Evolutionary conservation across 306 rosid genomes (phyloP), one percentile per base, ranked within the genome.

Genomic region (Adenanthera pavonina): DNA sequence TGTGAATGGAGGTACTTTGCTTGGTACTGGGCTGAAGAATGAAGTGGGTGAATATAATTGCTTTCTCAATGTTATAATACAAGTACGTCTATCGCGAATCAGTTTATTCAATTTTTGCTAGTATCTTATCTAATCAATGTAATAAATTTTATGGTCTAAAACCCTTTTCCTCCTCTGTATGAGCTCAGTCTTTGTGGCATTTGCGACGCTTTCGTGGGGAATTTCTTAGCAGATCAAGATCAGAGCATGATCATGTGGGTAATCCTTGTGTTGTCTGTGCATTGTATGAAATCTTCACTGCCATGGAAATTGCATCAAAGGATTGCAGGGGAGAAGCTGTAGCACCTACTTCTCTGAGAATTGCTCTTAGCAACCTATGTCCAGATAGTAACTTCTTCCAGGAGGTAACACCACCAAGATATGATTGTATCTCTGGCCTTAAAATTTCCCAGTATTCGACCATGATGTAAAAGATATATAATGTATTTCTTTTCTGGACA

Each of bases 41-140:
- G 99, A 96, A 91, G 94, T 96, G 84, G 99, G 99, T 74, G 99
- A 96, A 91, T 96, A 94, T 85, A 96, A 94, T 86, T 96, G 99
- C 94, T 96, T 96, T 87, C 91, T 96, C 79, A 96, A 96, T 84
- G 99, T 96, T 81, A 96, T 96, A 66, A 94, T 96, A 83, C 99
- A 96, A 93, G 99, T 90, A 75, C 70, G 73, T 78, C 64, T 14
- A 74, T 53, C 67, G 69, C 75, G 78, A 79, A 41, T 59, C 66
- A 48, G 33, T 71, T 78, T 49, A 71, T 78, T 74, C 35, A 20
- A 19, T 77, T 81, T 82, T 8, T 87, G 20, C 48, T 74, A 20
- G 57, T 46, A 46, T 68, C 41, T 56, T 68, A 30, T 77, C 62
- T 69, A 35, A 10, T 78, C 30, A 47, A 66, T 80, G 65, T 41